Evolutionary conservation across 768 basidiomycete genomes (phyloP), one percentile per base, ranked within the genome.

Genomic region (Cystobasidium ongulense): DNA sequence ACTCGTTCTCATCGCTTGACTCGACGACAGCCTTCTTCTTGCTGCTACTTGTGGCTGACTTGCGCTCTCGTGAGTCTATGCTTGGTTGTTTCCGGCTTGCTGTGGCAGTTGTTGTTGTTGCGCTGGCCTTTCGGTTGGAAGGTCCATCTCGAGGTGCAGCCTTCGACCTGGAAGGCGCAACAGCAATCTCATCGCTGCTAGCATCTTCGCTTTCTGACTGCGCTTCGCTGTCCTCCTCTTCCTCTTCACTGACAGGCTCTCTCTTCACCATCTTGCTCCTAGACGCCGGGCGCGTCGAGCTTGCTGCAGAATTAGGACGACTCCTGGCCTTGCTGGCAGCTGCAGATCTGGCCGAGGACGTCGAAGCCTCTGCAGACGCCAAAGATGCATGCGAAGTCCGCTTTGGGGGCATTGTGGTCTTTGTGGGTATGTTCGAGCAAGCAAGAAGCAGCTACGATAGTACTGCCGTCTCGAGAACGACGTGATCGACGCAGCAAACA

Each of bases 1-100:
- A 80, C 63, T 80, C 79, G 11, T 80, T 79, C 21, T 68, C 73
- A n/a, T 63, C 70, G 52, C 50, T 52, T 23, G 33, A 10, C 38
- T 72, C 70, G 25, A 57, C 41, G 35, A 59, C 33, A 21, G 59
- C 72, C 74, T 31, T 25, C 57, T 13, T 64, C 72, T 70, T 75
- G 75, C 23, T 54, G 53, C 78, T 76, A 25, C 73, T 39, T 25
- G 31, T 25, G 13, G 63, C 33, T 33, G 36, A 15, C 36, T 66
- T 7, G 3, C n/a, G n/a, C n/a, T n/a, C n/a, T n/a, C n/a, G n/a
- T n/a, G n/a, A n/a, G n/a, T n/a, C 62, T 7, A 1, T 31, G n/a
- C 33, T 27, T 68, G 66, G 25, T 53, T 61, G n/a, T 29, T 38
- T 27, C 8, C 43, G 65, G 3, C 65, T 18, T 18, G 41, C 8